Evolutionary conservation across 2,329 filamentous ascomycete species (phyloP), one percentile per base, ranked within the genome.

Genomic region (Colletotrichum brevisporum): DNA sequence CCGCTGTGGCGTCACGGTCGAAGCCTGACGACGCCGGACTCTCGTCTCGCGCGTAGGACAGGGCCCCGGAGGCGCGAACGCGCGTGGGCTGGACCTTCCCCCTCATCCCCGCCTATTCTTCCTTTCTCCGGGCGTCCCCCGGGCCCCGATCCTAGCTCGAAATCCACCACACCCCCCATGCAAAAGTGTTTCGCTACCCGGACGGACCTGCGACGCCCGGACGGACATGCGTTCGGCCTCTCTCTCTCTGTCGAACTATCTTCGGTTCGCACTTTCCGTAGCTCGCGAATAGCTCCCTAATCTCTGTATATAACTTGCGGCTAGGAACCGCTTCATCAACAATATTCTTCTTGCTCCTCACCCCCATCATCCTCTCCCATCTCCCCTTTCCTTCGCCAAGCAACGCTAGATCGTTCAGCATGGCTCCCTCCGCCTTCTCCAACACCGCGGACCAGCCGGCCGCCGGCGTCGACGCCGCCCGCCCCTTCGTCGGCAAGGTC

Each of bases 401-500:
- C 26, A 16, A n/a, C 21, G 67, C 21, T 27, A 78, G 78, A 16
- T 18, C 26, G 36, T 21, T 47, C 50, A 68, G 5, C 16, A 72
- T 72, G 78, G 74, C 79, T 64, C 79, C 79, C 16, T 73, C 76
- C 18, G 77, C 77, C 50, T 53, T 68, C 36, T 57, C 70, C 8
- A 60, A 47, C 53, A 16, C 61, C 47, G 27, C 63, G 53, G 57
- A 66, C 27, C 62, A 71, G 15, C 67, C 71, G 45, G 73, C 76
- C 64, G 69, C 67, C 75, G 74, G 69, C 12, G 63, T 55, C 51
- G 74, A 78, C 61, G 70, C 75, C 43, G 73, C 75, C 58, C 73
- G 78, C 74, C 83, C 81, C 80, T 78, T 87, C 54, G 78, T 81
- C 47, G 84, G 83, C 73, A 87, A 87, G 77, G 83, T 87, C 26